Evolutionary conservation across 2,329 filamentous ascomycete species (phyloP).

Genomic region (Diaporthe aspalathi): DNA sequence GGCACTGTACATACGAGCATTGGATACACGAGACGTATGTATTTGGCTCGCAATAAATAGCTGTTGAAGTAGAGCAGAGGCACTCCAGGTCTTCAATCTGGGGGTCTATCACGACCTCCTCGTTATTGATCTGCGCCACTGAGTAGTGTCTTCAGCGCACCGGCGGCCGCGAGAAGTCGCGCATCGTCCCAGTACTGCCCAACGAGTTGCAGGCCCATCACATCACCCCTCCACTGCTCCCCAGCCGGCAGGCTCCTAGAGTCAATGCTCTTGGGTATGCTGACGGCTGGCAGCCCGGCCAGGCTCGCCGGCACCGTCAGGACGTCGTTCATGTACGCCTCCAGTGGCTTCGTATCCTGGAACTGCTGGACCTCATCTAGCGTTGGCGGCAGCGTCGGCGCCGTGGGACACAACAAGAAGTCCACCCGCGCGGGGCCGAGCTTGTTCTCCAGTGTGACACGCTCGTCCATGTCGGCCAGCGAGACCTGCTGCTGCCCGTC

Average conservation of each 20-base stretch:
- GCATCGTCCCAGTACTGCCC: constrained; percentile 85
- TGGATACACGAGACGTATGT: background rate
- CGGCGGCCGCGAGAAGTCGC: constrained; percentile 69
- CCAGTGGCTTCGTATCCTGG: constrained; percentile 65
- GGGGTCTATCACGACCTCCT: background rate
- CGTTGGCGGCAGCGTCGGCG: constrained; percentile 67
- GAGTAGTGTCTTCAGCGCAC: constrained; percentile 49
- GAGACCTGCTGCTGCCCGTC: constrained; percentile 60
- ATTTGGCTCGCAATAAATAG: background rate
- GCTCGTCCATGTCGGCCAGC: constrained; percentile 69
- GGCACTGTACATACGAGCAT: background rate
- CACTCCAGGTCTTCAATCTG: background rate
- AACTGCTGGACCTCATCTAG: constrained; percentile 59
- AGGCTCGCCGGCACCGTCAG: constrained; percentile 96
- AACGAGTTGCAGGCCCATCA: constrained; percentile 76
- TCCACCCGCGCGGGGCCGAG: constrained; percentile 76
- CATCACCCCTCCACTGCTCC: constrained; percentile 47
- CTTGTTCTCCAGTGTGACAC: constrained; percentile 64
- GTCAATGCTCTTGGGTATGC: constrained; percentile 73
- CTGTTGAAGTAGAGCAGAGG: background rate
- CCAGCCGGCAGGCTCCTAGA: constrained; percentile 38
- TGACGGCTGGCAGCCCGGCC: constrained; percentile 89
- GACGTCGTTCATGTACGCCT: constrained; percentile 91
- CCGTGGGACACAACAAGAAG: constrained; percentile 87
- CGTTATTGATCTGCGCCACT: background rate